A percentile compares a stretch with the other conserved stretches of the same genome.
phyloP scores from a whole-genome alignment of 371 early-diverging fungal species.

The Mucor saturninus region DNA sequence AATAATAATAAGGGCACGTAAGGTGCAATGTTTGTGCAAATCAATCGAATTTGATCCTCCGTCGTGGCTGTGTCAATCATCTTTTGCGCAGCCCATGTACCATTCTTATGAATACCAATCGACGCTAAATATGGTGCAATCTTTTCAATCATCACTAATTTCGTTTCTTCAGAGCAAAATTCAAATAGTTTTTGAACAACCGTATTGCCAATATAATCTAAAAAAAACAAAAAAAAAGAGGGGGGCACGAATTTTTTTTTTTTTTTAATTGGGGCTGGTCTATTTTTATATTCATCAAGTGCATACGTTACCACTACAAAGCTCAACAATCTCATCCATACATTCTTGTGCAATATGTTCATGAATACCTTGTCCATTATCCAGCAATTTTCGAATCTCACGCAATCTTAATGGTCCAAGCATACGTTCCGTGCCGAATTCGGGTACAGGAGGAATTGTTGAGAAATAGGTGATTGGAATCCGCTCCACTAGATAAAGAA shows the following conservation, averaged over 20 bases:
- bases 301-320: constrained; percentile 44
- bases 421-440: constrained; percentile 66
- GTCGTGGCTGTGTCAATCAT: constrained; percentile 81
- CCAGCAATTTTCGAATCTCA: constrained; percentile 87
- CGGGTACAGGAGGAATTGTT: constrained; percentile 74
- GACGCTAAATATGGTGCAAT: constrained; percentile 80
- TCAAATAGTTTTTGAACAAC: constrained; percentile 85
- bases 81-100: constrained; percentile 93
- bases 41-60: constrained; percentile 38
- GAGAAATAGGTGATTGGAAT: constrained; percentile 56
- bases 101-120: constrained; percentile 90
- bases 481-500: constrained; percentile 22
- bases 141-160: constrained; percentile 50
- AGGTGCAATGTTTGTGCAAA: constrained; percentile 54
- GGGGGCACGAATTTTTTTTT: not conserved
- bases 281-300: constrained; percentile 1
- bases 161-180: constrained; percentile 64
- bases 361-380: constrained; percentile 53
- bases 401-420: constrained; percentile 85
- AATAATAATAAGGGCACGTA: constrained; percentile 81
- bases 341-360: constrained; percentile 75
- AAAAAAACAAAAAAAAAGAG: not conserved
- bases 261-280: not conserved
- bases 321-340: constrained; percentile 45
- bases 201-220: constrained; percentile 68